Conservation (phyloP, 306 rosid species). For the Glycine tomentella region DNA sequence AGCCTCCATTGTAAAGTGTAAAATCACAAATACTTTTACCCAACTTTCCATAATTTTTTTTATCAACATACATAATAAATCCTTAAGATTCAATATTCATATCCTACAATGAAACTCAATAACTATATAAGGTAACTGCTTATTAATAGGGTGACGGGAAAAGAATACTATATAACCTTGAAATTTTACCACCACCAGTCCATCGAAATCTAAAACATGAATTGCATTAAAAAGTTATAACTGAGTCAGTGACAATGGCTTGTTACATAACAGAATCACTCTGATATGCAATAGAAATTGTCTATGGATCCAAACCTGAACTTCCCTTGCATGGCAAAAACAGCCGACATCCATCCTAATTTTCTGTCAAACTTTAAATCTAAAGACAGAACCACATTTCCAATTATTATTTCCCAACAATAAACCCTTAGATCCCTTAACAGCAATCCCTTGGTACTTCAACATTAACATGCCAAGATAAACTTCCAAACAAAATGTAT, state of each 20-base stretch:
- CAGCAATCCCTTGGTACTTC: conserved; percentile 19
- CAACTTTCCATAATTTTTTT: conserved; percentile 32
- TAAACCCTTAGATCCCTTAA: background rate
- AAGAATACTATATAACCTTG: background rate
- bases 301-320: background rate
- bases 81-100: background rate
- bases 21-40: conserved; percentile 43
- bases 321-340: background rate
- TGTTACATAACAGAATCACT: conserved; percentile 26
- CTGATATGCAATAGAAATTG: conserved; percentile 23
- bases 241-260: conserved; percentile 3
- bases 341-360: background rate
- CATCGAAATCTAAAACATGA: conserved; percentile 1
- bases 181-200: conserved; percentile 35
- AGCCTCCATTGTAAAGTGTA: conserved; percentile 75
- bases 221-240: conserved; percentile 14
- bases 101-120: conserved; percentile 15
- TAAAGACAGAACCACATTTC: background rate
- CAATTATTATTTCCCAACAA: conserved; percentile 4
- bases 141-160: background rate
- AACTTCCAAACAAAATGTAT: conserved; percentile 27
- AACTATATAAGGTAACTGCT: conserved; percentile 38
- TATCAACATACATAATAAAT: conserved; percentile 28
- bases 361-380: conserved; percentile 23
- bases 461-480: conserved; percentile 30